phyloP scores from a whole-genome alignment of 1,284 basidiomycete genomes.

The Pascua guehoae region DNA sequence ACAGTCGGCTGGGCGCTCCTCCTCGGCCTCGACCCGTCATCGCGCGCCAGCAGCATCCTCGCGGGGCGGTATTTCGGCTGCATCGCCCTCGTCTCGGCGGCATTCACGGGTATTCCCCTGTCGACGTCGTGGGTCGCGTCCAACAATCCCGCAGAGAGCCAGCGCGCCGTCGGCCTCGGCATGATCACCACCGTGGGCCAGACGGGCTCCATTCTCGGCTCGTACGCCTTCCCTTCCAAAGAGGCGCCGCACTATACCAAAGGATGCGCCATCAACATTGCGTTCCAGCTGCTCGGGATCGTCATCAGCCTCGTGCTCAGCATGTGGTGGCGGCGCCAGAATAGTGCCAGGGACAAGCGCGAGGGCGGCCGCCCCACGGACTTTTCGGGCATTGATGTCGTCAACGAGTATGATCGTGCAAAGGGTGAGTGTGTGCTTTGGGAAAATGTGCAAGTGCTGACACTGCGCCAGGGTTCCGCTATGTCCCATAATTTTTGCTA shows the following conservation, averaged over 20 bases:
- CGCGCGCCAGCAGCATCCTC: too few relatives aligned
- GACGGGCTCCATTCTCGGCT: constrained; percentile 27
- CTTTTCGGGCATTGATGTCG: too few relatives aligned
- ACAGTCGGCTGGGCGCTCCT: constrained; percentile 49
- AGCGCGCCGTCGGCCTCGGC: constrained; percentile 49
- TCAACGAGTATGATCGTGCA: neutral
- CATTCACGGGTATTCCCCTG: neutral
- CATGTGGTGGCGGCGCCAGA: constrained; percentile 45
- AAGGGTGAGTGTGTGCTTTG: neutral
- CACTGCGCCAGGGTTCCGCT: neutral
- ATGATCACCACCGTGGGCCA: constrained; percentile 27
- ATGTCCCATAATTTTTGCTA: neutral
- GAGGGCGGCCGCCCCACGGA: constrained; percentile 32
- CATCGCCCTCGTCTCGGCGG: neutral
- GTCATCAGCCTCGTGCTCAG: constrained; percentile 40
- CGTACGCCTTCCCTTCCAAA: constrained; percentile 40
- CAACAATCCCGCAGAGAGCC: constrained; percentile 32
- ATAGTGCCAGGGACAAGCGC: constrained; percentile 40
- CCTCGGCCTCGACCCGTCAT: constrained; percentile 5
- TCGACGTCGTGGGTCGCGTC: neutral
- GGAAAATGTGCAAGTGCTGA: neutral
- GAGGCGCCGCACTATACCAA: constrained; percentile 48
- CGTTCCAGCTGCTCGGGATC: constrained; percentile 44
- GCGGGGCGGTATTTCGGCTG: neutral
- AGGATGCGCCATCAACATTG: constrained; percentile 47